Conservation (phyloP, 2,329 filamentous ascomycete genomes). For the Cercospora zeina region DNA sequence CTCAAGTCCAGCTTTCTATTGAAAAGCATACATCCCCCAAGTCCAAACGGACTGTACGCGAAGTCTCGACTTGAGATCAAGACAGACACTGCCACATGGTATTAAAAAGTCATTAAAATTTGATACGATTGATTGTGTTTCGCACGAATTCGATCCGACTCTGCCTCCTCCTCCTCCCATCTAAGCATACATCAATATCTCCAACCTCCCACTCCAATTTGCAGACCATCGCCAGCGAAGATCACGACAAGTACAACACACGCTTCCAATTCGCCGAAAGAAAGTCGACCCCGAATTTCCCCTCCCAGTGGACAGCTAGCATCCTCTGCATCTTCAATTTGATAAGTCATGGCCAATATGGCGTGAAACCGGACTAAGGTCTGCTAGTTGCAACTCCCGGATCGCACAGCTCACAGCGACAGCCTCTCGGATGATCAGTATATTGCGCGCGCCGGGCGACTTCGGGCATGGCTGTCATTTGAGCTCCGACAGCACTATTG, state of each 20-base stretch:
- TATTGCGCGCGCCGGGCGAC: not conserved
- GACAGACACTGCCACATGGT: too few relatives aligned
- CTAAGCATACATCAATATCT: not conserved
- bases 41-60: too few relatives aligned
- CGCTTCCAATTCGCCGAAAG: not conserved
- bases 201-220: not conserved
- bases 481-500: not conserved
- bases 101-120: not conserved
- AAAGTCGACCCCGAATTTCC: not conserved
- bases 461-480: not conserved
- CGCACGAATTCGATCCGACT: not conserved
- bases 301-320: not conserved
- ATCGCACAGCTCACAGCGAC: not conserved
- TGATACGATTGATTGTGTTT: not conserved
- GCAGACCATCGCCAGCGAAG: not conserved
- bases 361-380: not conserved
- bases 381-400: not conserved
- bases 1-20: too few relatives aligned
- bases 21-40: too few relatives aligned
- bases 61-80: too few relatives aligned
- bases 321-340: not conserved
- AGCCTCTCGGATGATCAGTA: not conserved
- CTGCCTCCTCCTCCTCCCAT: not conserved
- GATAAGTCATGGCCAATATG: not conserved
- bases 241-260: not conserved